Base-by-base conservation (phyloP, 257 asterid species). In the Nicotiana knightiana region DNA sequence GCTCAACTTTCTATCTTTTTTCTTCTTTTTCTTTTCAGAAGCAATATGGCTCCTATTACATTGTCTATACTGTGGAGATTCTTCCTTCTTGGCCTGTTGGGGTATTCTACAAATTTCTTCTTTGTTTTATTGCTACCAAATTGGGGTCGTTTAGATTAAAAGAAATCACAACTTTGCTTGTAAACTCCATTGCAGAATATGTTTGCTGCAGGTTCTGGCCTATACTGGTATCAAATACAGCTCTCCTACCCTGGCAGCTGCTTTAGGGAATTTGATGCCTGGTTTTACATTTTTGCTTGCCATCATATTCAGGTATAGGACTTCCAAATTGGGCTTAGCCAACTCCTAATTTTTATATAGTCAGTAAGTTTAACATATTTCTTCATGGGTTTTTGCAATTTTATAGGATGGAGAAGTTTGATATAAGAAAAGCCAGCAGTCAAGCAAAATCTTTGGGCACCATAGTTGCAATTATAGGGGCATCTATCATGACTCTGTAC, bases 351-450 rank as follows among this genome's bases (percentile, higher is more conserved):
- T n/a, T 11, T 30, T 13, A 30, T 39, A 13, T 65, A 2, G 13
- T 6, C 8, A 1, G 8, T 55, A 11, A 64, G 39, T 1, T 63
- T 10, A 4, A 4, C 18, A 63, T 28, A 63, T 68, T 68, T 0
- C 0, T 13, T 73, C 43, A 28, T 12, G 15, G n/a, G 2, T 4
- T 26, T 46, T 51, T 48, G 63, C 43, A 28, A 26, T 75, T 26
- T 51, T 75, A 21, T 16, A 83, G 88, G 83, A 81, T 86, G 88
- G 88, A 86, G 66, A 86, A 76, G 35, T 64, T 83, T 58, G 86
- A 67, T 16, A 13, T 81, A 80, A 81, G 39, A 57, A 83, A 77
- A 21, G 73, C 54, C 11, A 81, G 85, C 75, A 81, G 83, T 80
- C 79, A 58, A 63, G 81, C 84, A 0, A 84, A 81, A 67, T 57